Percentiles rank a stretch among this genome's conserved stretches.
Evolutionary conservation across 192 early-diverging fungal genomes (phyloP).

Genomic region (Coemansia sp.): DNA sequence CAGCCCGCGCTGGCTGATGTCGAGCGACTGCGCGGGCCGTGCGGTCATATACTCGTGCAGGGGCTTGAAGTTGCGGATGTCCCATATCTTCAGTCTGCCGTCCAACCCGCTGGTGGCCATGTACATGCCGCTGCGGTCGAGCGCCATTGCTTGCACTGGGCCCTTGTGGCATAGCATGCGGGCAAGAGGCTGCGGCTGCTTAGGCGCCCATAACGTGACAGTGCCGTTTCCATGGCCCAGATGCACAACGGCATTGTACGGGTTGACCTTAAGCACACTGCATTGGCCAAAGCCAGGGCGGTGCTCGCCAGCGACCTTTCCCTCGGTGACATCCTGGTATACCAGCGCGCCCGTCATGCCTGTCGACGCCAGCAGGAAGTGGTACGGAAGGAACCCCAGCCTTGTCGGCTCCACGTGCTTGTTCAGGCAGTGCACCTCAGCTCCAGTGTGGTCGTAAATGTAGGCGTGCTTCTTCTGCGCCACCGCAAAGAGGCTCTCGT

Average conservation of each 20-base stretch:
- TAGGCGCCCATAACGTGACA: slow-evolving; percentile 92
- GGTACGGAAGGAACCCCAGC: slow-evolving; percentile 91
- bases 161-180: slow-evolving; percentile 94
- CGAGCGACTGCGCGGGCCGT: slow-evolving; percentile 75
- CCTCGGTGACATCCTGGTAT: slow-evolving; percentile 96
- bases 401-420: slow-evolving; percentile 80
- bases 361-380: slow-evolving; percentile 85
- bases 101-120: slow-evolving; percentile 94
- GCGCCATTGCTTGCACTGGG: slow-evolving; percentile 81
- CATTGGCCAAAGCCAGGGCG: slow-evolving; percentile 77
- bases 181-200: slow-evolving; percentile 79
- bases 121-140: slow-evolving; percentile 76
- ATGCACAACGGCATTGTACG: slow-evolving; percentile 87
- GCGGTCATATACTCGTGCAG: slow-evolving; percentile 82
- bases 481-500: slow-evolving; percentile 90
- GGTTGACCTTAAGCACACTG: slow-evolving; percentile 87
- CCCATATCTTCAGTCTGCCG: slow-evolving; percentile 90
- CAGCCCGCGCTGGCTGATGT: slow-evolving; percentile 84
- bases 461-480: slow-evolving; percentile 96
- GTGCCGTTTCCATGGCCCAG: slow-evolving; percentile 89
- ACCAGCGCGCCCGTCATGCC: slow-evolving; percentile 80
- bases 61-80: slow-evolving; percentile 80
- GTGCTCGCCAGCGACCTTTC: slow-evolving; percentile 77
- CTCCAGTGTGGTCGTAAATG: slow-evolving; percentile 90
- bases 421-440: slow-evolving; percentile 87